Conservation (phyloP, 805 yeast species). For the Ogataea populi-albae region DNA sequence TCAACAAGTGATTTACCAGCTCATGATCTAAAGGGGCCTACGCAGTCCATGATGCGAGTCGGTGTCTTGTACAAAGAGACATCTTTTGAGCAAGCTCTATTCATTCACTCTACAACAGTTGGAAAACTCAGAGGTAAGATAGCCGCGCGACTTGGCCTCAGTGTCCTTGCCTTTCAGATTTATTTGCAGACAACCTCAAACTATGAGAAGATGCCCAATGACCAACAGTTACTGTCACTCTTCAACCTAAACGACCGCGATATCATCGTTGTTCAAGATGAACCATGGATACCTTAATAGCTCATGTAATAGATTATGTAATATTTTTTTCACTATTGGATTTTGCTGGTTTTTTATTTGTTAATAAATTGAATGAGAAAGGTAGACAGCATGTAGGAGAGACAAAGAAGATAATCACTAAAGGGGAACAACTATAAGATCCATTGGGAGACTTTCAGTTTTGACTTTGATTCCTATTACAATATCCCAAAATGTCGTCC, state of each 20-base stretch:
- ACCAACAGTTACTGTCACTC: conserved; percentile 17
- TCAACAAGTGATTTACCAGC: background rate
- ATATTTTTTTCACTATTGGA: background rate
- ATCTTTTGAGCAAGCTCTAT: conserved; percentile 20
- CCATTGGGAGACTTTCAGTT: background rate
- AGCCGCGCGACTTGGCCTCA: conserved; percentile 21
- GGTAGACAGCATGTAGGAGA: too few species aligned
- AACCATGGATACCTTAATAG: conserved; percentile 7
- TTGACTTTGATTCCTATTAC: too few species aligned
- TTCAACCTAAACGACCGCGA: conserved; percentile 8
- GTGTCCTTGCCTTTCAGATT: conserved; percentile 26
- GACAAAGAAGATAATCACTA: too few species aligned
- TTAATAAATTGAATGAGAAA: too few species aligned
- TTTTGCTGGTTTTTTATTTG: conserved; percentile 2
- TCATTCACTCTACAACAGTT: conserved; percentile 34
- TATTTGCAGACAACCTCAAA: conserved; percentile 13
- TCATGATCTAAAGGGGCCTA: background rate
- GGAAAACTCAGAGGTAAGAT: conserved; percentile 35
- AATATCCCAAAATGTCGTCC: conserved; percentile 18
- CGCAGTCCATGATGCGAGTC: background rate
- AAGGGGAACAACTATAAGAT: background rate
- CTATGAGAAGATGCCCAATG: conserved; percentile 17
- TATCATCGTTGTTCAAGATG: conserved; percentile 7
- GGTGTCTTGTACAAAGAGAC: conserved; percentile 3
- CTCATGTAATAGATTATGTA: conserved; percentile 1